phyloP scores from a whole-genome alignment of 2,329 filamentous ascomycete species.

The Microsporum audouinii region DNA sequence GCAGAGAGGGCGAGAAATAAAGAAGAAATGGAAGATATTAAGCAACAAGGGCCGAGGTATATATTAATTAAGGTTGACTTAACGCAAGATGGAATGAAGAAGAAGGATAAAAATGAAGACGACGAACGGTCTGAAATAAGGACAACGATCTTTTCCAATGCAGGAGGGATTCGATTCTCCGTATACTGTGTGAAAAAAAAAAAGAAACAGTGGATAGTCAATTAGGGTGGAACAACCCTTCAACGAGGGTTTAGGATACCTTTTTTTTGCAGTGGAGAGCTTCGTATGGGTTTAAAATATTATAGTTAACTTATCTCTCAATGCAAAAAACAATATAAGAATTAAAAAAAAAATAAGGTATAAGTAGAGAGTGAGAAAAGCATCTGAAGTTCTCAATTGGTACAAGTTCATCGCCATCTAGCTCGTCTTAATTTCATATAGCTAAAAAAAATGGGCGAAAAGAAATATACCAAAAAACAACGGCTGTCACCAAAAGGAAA shows the following conservation, averaged over 20 bases:
- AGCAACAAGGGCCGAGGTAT: not conserved
- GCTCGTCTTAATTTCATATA: not conserved
- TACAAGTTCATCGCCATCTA: not conserved
- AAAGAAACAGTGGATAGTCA: not conserved
- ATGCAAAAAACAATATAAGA: constrained; percentile 3
- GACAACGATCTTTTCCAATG: not conserved
- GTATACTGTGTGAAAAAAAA: not conserved
- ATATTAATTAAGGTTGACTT: not conserved
- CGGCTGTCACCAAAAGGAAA: not conserved
- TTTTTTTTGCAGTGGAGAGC: constrained; percentile 6
- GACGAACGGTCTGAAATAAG: not conserved
- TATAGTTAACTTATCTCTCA: not conserved
- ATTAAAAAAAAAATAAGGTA: not conserved
- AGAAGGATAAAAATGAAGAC: not conserved
- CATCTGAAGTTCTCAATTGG: too few relatives aligned
- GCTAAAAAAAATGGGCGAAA: not conserved
- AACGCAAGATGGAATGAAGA: not conserved
- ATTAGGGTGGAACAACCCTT: not conserved
- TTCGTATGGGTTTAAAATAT: not conserved
- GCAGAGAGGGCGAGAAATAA: not conserved
- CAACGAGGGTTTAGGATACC: not conserved
- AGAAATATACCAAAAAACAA: not conserved
- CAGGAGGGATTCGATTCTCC: not conserved
- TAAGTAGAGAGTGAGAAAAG: not conserved
- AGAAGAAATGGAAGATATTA: not conserved